Evolutionary conservation across 495 filamentous ascomycete genomes (phyloP).

Genomic region (Bombardia bombarda): DNA sequence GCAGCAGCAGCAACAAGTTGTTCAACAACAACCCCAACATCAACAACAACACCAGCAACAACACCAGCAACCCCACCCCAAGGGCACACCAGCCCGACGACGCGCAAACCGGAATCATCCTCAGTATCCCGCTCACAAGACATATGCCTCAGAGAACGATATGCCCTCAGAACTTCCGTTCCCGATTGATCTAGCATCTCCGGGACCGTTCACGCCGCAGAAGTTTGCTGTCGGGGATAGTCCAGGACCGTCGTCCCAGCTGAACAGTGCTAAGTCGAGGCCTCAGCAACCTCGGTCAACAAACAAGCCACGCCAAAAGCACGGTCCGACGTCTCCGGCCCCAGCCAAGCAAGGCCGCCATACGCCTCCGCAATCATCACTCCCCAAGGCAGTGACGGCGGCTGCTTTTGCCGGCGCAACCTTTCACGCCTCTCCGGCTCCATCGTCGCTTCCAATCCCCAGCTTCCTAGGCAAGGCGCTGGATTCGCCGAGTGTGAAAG

Average conservation of each 20-base stretch:
- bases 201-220: constrained; percentile 30
- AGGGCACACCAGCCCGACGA: constrained; percentile 34
- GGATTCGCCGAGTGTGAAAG: constrained; percentile 42
- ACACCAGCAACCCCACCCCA: constrained; percentile 13
- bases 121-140: constrained; percentile 28
- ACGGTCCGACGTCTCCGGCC: constrained; percentile 26
- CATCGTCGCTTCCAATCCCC: constrained; percentile 86
- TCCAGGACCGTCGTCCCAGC: constrained; percentile 16
- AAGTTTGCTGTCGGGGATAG: constrained; percentile 19
- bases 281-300: constrained; percentile 27
- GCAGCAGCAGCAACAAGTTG: not conserved
- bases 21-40: not conserved
- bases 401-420: constrained; percentile 84
- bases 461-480: constrained; percentile 83
- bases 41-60: constrained; percentile 1
- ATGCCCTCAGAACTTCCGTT: constrained; percentile 18
- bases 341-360: constrained; percentile 24
- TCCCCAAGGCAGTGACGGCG: constrained; percentile 31
- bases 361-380: constrained; percentile 30
- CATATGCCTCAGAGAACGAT: constrained; percentile 44
- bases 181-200: constrained; percentile 14
- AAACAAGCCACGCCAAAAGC: constrained; percentile 22
- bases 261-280: constrained; percentile 15
- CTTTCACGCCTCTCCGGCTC: constrained; percentile 91
- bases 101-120: constrained; percentile 26